Evolutionary conservation across 2,329 filamentous ascomycete genomes (phyloP).

Genomic region (Calcarisporium arbuscula): DNA sequence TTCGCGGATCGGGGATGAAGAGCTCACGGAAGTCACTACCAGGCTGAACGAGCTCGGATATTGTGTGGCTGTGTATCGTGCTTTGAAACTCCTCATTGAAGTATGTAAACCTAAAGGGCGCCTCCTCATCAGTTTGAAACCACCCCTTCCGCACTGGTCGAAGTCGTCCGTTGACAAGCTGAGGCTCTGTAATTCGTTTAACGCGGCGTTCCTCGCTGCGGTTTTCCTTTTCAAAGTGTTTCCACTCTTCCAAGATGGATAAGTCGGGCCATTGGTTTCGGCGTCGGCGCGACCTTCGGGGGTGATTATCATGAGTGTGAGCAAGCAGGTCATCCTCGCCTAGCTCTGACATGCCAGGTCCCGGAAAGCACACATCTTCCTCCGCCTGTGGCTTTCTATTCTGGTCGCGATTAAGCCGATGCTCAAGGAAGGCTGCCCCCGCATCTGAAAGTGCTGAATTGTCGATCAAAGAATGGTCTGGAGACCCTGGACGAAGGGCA

Average conservation of each 20-base stretch:
- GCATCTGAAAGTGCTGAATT: conserved; percentile 27
- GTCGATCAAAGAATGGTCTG: conserved; percentile 19
- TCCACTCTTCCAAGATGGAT: conserved; percentile 80
- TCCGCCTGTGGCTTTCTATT: conserved; percentile 61
- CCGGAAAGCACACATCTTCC: conserved; percentile 89
- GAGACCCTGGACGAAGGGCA: conserved; percentile 27
- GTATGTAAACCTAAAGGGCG: conserved; percentile 93
- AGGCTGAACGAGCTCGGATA: conserved; percentile 84
- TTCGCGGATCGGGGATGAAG: conserved; percentile 79
- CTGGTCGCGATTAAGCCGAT: conserved; percentile 20
- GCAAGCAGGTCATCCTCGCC: conserved; percentile 65
- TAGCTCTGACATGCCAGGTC: conserved; percentile 64
- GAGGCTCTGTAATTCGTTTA: conserved; percentile 89
- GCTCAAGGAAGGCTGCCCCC: conserved; percentile 18
- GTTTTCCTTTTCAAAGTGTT: conserved; percentile 75
- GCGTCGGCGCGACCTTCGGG: conserved; percentile 46
- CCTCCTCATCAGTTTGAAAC: conserved; percentile 83
- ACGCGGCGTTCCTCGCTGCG: conserved; percentile 74
- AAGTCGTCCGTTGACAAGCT: conserved; percentile 83
- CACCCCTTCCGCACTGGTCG: conserved; percentile 74
- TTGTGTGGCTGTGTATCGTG: conserved; percentile 92
- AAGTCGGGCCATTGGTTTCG: conserved; percentile 82
- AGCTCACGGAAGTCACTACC: conserved; percentile 80
- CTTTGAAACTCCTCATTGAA: conserved; percentile 97
- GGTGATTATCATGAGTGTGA: conserved; percentile 32